Percentiles rank a stretch among this genome's conserved stretches.
These are phyloP conservation scores for Neospermospora avenae DNA, from an alignment of 2,329 filamentous ascomycete species.

Conservation along the genomic window DNA sequence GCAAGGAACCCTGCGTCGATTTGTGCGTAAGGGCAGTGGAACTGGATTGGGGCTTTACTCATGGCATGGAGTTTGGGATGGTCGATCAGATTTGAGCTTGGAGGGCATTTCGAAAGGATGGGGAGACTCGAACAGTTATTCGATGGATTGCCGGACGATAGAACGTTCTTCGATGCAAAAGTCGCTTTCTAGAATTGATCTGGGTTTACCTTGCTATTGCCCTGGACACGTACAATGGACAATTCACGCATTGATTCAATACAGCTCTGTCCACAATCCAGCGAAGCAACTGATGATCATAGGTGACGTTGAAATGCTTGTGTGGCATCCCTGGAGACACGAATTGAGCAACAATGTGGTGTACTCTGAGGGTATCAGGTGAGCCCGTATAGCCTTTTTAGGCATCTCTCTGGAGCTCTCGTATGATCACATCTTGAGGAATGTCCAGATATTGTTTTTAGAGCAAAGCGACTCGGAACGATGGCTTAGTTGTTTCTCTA, in stretches of 20 bases:
- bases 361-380: no score
- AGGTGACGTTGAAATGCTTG: not conserved
- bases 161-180: constrained; percentile 14
- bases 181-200: constrained; percentile 8
- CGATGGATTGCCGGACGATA: constrained; percentile 20
- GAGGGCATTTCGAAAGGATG: constrained; percentile 17
- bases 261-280: not conserved
- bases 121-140: constrained; percentile 16
- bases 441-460: no score
- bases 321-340: not conserved
- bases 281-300: not conserved
- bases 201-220: constrained; percentile 8
- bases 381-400: no score
- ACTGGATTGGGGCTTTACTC: constrained; percentile 15
- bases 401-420: no score
- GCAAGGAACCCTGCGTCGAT: constrained; percentile 16
- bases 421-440: no score
- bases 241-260: not conserved
- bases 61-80: constrained; percentile 28
- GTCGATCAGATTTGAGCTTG: constrained; percentile 15
- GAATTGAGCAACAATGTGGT: not conserved
- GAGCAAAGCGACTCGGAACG: no score
- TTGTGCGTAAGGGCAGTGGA: constrained; percentile 19
- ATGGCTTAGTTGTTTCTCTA: no score
- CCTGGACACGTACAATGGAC: not conserved